Evolutionary conservation across 306 rosid genomes (phyloP).

Genomic region (Fagus sylvatica): DNA sequence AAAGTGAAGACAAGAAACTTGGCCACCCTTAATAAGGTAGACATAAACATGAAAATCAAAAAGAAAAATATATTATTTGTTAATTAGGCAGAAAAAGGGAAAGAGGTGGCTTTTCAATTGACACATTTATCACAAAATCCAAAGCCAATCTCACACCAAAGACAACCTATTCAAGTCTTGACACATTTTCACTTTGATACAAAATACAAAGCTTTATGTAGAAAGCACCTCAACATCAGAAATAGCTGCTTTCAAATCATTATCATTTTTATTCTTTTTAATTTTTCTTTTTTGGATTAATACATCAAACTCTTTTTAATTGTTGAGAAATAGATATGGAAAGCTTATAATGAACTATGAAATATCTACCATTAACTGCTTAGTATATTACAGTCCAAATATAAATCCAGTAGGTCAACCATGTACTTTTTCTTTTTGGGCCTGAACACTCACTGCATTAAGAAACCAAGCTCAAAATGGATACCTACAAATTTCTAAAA

Average conservation of each 20-base stretch:
- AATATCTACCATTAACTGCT: neutral
- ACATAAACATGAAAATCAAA: too few relatives aligned
- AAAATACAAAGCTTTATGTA: constrained; percentile 4
- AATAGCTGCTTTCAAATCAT: constrained; percentile 33
- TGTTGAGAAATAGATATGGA: neutral
- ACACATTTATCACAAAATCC: too few relatives aligned
- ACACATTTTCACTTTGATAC: neutral
- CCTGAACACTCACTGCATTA: neutral
- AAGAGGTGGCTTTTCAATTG: too few relatives aligned
- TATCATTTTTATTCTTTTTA: neutral
- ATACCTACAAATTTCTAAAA: neutral
- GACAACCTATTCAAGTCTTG: too few relatives aligned
- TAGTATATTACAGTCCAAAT: neutral
- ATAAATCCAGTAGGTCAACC: neutral
- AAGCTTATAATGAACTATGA: neutral
- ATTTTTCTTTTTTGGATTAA: neutral
- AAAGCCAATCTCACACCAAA: too few relatives aligned
- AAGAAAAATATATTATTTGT: too few relatives aligned
- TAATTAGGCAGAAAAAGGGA: too few relatives aligned
- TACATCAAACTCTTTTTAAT: neutral
- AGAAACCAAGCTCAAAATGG: neutral
- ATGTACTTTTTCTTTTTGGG: neutral
- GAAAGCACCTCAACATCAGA: constrained; percentile 64
- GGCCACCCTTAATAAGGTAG: too few relatives aligned
- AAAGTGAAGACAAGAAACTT: too few relatives aligned